Evolutionary conservation across 768 basidiomycete species (phyloP).

Genomic region (Kwoniella newhampshirensis): DNA sequence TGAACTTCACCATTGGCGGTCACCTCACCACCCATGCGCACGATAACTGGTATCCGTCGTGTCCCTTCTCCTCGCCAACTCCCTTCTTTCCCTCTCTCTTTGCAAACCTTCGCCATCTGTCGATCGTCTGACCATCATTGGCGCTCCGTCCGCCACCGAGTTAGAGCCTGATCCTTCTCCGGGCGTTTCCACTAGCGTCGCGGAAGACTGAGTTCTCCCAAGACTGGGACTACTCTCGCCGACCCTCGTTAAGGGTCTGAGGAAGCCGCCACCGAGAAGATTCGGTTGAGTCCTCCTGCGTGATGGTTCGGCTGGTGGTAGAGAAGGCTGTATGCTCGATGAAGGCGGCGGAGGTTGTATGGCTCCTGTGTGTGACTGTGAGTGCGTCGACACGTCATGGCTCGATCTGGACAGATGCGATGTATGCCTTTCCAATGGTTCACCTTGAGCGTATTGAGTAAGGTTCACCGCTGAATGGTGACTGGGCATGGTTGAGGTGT

Average conservation of each 20-base stretch:
- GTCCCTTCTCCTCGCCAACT: constrained; percentile 29
- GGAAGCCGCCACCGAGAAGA: constrained; percentile 38
- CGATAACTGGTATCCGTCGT: constrained; percentile 43
- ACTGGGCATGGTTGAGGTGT: constrained; percentile 21
- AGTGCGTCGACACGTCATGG: constrained; percentile 12
- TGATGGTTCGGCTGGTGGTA: constrained; percentile 3
- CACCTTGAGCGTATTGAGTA: constrained; percentile 24
- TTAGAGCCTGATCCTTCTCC: not conserved
- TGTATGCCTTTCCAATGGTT: constrained; percentile 25
- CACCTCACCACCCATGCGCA: constrained; percentile 46
- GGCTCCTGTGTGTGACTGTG: constrained; percentile 9
- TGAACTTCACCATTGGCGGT: too few relatives aligned
- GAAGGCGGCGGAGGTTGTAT: constrained; percentile 5
- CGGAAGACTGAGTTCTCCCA: constrained; percentile 24
- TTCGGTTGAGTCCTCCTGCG: constrained; percentile 23
- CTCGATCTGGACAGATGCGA: constrained; percentile 15
- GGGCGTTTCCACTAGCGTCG: constrained; percentile 13
- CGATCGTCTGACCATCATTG: constrained; percentile 36
- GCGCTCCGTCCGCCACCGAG: constrained; percentile 21
- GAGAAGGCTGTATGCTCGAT: not conserved
- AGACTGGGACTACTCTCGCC: constrained; percentile 1
- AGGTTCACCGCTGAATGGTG: constrained; percentile 31
- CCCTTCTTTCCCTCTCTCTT: constrained; percentile 27
- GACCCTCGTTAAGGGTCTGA: constrained; percentile 40
- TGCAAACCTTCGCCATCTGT: constrained; percentile 35